Percentiles rank a stretch among this genome's conserved stretches.
Evolutionary conservation across 495 filamentous ascomycete species (phyloP).

Genomic region (Neurospora sp.): DNA sequence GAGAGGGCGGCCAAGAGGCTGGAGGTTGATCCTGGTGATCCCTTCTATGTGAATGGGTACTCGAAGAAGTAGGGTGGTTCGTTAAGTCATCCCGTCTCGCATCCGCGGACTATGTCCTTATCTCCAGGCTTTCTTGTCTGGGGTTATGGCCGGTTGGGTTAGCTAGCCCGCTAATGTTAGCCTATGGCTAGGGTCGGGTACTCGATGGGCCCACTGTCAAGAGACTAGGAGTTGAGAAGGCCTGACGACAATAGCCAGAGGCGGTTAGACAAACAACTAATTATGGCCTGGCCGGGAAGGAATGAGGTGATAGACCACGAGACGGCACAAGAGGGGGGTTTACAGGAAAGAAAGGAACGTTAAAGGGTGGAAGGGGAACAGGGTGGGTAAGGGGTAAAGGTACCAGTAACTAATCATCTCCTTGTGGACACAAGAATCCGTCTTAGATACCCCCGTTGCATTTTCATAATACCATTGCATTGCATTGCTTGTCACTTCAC

Average conservation of each 20-base stretch:
- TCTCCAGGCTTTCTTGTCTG: neutral
- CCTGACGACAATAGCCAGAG: neutral
- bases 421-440: neutral
- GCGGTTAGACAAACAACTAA: neutral
- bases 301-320: neutral
- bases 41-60: conserved; percentile 12
- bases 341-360: neutral
- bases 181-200: neutral
- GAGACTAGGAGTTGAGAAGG: neutral
- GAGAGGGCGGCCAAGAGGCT: conserved; percentile 38
- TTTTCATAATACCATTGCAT: neutral
- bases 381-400: neutral
- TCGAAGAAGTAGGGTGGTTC: neutral
- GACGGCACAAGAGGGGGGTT: neutral
- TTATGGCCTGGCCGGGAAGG: neutral
- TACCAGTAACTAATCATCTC: neutral
- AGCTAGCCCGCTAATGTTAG: neutral
- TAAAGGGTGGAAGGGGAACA: neutral
- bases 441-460: neutral
- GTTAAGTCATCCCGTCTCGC: neutral
- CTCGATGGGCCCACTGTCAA: neutral
- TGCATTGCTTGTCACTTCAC: neutral
- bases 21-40: conserved; percentile 25
- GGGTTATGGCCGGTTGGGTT: neutral
- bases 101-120: neutral